phyloP scores from a whole-genome alignment of 1,139 yeast genomes.

The Kazachstania sp. region DNA sequence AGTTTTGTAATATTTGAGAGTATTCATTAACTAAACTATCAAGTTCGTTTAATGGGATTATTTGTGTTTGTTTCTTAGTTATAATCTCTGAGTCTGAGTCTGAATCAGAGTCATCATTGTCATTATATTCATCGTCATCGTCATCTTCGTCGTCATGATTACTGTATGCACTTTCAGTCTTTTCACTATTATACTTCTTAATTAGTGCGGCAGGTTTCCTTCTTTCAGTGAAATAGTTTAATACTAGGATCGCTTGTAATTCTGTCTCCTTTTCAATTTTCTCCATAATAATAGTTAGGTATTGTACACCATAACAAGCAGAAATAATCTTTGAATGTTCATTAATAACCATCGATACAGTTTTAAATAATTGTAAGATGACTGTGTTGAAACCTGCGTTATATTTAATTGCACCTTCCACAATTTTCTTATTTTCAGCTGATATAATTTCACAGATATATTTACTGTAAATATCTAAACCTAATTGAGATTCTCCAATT shows the following conservation, averaged over 20 bases:
- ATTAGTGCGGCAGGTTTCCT: slow-evolving; percentile 50
- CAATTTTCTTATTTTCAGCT: slow-evolving; percentile 53
- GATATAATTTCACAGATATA: slow-evolving; percentile 82
- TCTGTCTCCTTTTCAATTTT: slow-evolving; percentile 83
- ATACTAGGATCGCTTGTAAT: slow-evolving; percentile 76
- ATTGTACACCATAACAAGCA: slow-evolving; percentile 57
- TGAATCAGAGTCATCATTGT: neutral
- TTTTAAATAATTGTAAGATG: slow-evolving; percentile 70
- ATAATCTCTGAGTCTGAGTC: neutral
- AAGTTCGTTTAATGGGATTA: slow-evolving; percentile 1
- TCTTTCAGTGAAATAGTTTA: slow-evolving; percentile 55
- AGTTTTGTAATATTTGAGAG: slow-evolving; percentile 69
- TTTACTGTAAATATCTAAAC: slow-evolving; percentile 71
- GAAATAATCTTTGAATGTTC: slow-evolving; percentile 80
- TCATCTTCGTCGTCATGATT: neutral
- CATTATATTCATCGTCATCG: slow-evolving; percentile 7
- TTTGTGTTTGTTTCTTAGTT: neutral
- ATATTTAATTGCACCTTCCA: slow-evolving; percentile 20
- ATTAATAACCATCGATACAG: slow-evolving; percentile 70
- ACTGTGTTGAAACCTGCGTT: slow-evolving; percentile 31
- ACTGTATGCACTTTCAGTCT: neutral
- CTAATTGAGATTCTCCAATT: slow-evolving; percentile 62
- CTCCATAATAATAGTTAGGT: slow-evolving; percentile 59
- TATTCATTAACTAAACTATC: slow-evolving; percentile 49
- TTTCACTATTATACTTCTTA: slow-evolving; percentile 39